Percentiles rank a stretch among this genome's conserved stretches.
phyloP scores from a whole-genome alignment of 805 yeast genomes.

The Candida succiphila region DNA sequence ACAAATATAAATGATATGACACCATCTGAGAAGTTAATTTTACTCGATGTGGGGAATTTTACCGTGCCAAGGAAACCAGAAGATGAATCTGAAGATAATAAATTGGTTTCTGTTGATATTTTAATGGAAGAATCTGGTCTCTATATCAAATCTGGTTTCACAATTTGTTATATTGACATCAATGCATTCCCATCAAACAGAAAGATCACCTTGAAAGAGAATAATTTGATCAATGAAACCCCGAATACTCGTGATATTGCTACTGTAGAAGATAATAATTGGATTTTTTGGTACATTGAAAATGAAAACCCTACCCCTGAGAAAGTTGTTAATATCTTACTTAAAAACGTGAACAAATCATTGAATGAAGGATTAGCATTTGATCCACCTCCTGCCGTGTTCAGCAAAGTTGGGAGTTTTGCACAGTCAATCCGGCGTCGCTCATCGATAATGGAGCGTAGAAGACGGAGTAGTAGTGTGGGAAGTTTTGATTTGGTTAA shows the following conservation, averaged over 20 bases:
- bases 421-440: constrained; percentile 11
- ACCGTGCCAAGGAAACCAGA: constrained; percentile 10
- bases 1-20: constrained; percentile 45
- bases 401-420: constrained; percentile 19
- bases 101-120: constrained; percentile 28
- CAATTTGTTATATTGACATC: constrained; percentile 25
- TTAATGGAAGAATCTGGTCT: constrained; percentile 49
- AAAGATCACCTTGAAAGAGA: constrained; percentile 1
- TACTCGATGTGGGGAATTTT: constrained; percentile 43
- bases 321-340: constrained; percentile 32
- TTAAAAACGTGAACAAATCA: constrained; percentile 37
- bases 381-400: constrained; percentile 11
- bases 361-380: constrained; percentile 20
- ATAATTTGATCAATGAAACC: not conserved
- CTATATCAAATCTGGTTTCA: constrained; percentile 41
- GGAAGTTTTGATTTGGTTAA: not conserved
- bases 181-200: constrained; percentile 16
- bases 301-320: constrained; percentile 21
- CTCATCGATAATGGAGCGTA: not conserved
- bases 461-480: constrained; percentile 3
- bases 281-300: constrained; percentile 24
- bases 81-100: constrained; percentile 5
- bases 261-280: constrained; percentile 5
- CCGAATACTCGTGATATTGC: not conserved
- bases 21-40: constrained; percentile 40